A percentile compares a stretch with the other conserved stretches of the same genome.
Conservation (phyloP, 257 asterid genomes). For the Cinchona pubescens region DNA sequence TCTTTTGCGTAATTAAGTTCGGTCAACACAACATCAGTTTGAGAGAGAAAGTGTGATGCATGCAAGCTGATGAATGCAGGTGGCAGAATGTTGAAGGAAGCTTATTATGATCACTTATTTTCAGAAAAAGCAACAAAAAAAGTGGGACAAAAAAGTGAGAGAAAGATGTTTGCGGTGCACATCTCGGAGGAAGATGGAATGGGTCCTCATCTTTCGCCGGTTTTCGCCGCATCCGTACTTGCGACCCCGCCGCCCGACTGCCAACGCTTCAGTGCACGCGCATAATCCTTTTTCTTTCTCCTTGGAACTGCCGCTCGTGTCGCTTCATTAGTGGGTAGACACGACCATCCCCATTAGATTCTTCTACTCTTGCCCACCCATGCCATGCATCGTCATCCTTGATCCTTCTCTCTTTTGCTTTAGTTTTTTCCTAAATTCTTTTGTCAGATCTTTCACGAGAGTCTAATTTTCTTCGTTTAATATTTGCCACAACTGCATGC, state of each 20-base stretch:
- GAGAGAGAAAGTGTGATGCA: not conserved
- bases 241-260: constrained; percentile 41
- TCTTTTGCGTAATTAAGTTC: constrained; percentile 21
- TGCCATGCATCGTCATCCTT: not conserved
- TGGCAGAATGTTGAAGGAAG: not conserved
- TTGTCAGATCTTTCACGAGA: not conserved
- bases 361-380: not conserved
- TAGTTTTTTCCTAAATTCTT: not conserved
- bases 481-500: not conserved
- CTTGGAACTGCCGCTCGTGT: constrained; percentile 41
- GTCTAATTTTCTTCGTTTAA: not conserved
- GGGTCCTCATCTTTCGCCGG: constrained; percentile 32
- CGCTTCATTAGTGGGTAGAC: constrained; percentile 52
- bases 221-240: constrained; percentile 51
- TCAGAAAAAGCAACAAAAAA: constrained; percentile 14
- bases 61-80: constrained; percentile 9
- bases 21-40: constrained; percentile 43
- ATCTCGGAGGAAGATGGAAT: constrained; percentile 22
- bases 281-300: constrained; percentile 25
- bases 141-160: constrained; percentile 26
- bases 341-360: constrained; percentile 12
- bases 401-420: not conserved
- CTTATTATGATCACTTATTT: constrained; percentile 2
- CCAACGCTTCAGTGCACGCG: constrained; percentile 47
- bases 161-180: constrained; percentile 36